phyloP scores from a whole-genome alignment of 116 monocot species.

The Papilionanthe hybrid region DNA sequence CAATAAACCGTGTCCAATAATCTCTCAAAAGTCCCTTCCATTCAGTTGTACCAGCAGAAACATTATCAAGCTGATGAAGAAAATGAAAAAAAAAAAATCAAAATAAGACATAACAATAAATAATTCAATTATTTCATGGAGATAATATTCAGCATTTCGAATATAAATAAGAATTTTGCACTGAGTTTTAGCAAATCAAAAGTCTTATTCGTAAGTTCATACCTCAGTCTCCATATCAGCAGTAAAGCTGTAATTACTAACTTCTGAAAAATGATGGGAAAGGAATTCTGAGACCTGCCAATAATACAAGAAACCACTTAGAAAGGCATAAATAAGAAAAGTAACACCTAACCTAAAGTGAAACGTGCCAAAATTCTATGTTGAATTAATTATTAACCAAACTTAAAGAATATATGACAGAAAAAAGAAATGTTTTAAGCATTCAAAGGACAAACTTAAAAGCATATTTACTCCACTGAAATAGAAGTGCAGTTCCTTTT shows the following conservation, averaged over 20 bases:
- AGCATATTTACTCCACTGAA: background rate
- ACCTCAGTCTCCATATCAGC: conserved; percentile 98
- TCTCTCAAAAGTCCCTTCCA: conserved; percentile 91
- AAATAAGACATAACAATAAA: background rate
- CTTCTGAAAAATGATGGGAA: conserved; percentile 81
- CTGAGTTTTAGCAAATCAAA: background rate
- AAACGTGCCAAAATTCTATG: background rate
- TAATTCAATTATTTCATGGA: background rate
- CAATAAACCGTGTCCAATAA: conserved; percentile 91
- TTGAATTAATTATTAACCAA: background rate
- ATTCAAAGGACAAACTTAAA: background rate
- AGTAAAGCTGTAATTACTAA: conserved; percentile 93
- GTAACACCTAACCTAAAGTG: background rate
- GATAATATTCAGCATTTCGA: background rate
- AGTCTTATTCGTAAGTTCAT: background rate
- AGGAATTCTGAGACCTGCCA: conserved; percentile 80
- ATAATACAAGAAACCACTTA: background rate
- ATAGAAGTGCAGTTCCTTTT: background rate
- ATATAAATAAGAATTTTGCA: background rate
- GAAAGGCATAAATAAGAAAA: background rate
- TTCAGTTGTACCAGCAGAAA: conserved; percentile 80
- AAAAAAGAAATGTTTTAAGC: background rate
- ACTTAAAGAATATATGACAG: background rate
- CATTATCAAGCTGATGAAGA: conserved; percentile 86
- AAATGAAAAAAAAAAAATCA: background rate